These are phyloP conservation scores for Rhizopus stolonifer DNA, from an alignment of 371 early-diverging fungal species.

Conservation along the genomic window DNA sequence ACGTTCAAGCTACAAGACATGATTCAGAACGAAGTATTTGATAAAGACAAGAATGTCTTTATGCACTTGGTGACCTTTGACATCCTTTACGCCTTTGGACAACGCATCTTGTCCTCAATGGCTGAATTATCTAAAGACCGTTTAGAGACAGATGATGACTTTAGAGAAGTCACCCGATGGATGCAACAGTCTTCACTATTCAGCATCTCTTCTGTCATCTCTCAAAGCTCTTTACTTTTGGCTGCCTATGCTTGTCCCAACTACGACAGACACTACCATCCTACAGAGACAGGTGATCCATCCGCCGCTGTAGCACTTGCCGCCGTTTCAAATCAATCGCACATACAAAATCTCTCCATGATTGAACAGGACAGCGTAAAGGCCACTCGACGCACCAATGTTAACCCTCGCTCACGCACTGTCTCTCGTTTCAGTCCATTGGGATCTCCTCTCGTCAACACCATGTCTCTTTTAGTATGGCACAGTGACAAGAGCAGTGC, in stretches of 20 bases:
- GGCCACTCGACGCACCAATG: background rate
- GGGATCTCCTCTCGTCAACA: constrained; percentile 13
- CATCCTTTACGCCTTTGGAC: constrained; percentile 60
- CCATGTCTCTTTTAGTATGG: constrained; percentile 15
- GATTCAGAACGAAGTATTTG: constrained; percentile 37
- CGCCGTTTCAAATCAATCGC: background rate
- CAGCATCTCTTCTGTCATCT: constrained; percentile 42
- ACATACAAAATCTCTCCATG: background rate
- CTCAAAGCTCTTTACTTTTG: constrained; percentile 36
- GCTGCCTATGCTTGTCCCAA: constrained; percentile 44
- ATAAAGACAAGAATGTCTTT: constrained; percentile 53
- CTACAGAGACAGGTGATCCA: background rate
- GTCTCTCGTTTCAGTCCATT: constrained; percentile 24
- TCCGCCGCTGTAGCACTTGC: background rate
- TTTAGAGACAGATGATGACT: constrained; percentile 15
- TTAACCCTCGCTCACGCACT: constrained; percentile 13
- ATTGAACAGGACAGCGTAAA: background rate
- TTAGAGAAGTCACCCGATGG: constrained; percentile 18
- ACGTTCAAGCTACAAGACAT: constrained; percentile 21
- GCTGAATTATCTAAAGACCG: constrained; percentile 1
- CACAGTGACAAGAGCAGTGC: constrained; percentile 17
- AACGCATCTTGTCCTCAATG: constrained; percentile 9
- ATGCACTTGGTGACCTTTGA: constrained; percentile 73
- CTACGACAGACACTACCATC: constrained; percentile 25
- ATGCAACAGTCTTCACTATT: constrained; percentile 31